Percentiles rank a stretch among this genome's conserved stretches.
These are phyloP conservation scores for Claviceps maximensis DNA, from an alignment of 2,329 filamentous ascomycete species.

Conservation along the genomic window DNA sequence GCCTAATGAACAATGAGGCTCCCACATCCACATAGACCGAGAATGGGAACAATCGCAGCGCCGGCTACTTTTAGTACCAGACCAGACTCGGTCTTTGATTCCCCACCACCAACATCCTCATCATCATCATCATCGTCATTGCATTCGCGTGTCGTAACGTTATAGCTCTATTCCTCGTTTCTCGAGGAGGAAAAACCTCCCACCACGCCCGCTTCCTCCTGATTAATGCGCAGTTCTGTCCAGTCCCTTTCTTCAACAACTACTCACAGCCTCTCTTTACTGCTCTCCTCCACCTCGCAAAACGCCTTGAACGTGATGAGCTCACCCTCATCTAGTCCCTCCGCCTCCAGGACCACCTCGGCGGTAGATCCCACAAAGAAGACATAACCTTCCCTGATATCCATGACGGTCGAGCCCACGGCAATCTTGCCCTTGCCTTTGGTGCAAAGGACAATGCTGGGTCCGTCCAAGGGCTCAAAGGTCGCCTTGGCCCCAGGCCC, in stretches of 20 bases:
- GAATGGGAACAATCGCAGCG: no score
- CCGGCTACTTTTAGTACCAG: no score
- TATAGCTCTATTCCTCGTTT: neutral
- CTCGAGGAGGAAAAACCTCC: no score
- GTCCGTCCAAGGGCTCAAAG: constrained; percentile 75
- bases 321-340: constrained; percentile 45
- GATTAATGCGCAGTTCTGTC: neutral
- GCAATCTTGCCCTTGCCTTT: constrained; percentile 69
- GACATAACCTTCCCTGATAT: constrained; percentile 59
- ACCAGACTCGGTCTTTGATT: no score
- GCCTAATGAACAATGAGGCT: no score
- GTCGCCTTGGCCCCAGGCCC: constrained; percentile 65
- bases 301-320: constrained; percentile 90
- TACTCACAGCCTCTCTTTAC: constrained; percentile 17
- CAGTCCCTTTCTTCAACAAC: neutral
- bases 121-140: neutral
- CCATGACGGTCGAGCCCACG: constrained; percentile 69
- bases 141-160: neutral
- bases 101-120: neutral
- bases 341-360: constrained; percentile 64
- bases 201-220: neutral
- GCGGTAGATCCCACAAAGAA: constrained; percentile 84
- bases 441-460: constrained; percentile 88
- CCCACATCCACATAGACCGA: no score
- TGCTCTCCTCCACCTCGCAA: constrained; percentile 53